Percentiles rank a stretch among this genome's conserved stretches.
Evolutionary conservation across 495 filamentous ascomycete species (phyloP).

Genomic region (Chaetomidium leptoderma): DNA sequence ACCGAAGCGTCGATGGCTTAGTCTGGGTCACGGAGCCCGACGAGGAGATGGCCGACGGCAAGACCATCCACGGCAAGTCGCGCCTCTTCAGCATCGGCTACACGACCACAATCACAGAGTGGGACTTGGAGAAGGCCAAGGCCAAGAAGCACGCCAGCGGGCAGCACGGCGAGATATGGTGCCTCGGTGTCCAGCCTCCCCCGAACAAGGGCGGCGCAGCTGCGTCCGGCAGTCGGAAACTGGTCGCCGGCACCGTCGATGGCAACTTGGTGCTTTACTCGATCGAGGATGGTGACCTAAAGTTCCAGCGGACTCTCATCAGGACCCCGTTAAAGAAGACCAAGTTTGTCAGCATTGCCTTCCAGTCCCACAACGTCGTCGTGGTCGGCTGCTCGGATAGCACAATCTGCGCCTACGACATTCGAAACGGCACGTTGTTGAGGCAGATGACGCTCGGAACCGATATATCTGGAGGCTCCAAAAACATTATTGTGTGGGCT

Average conservation of each 20-base stretch:
- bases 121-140: constrained; percentile 75
- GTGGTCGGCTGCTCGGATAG: constrained; percentile 91
- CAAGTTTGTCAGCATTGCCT: constrained; percentile 82
- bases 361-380: constrained; percentile 75
- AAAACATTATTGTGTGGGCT: constrained; percentile 87
- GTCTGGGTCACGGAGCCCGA: constrained; percentile 87
- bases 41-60: constrained; percentile 57
- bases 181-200: constrained; percentile 79
- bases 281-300: constrained; percentile 74
- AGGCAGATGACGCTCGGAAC: constrained; percentile 80
- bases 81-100: constrained; percentile 96
- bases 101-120: constrained; percentile 86
- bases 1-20: constrained; percentile 82
- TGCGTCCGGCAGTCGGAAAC: constrained; percentile 38
- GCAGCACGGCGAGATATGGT: constrained; percentile 96
- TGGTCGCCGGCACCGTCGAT: constrained; percentile 89
- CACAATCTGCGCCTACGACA: constrained; percentile 84
- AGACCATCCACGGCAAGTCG: constrained; percentile 63
- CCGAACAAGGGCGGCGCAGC: constrained; percentile 16
- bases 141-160: constrained; percentile 79
- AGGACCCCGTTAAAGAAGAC: constrained; percentile 73
- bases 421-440: constrained; percentile 66
- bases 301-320: constrained; percentile 63
- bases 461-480: constrained; percentile 67
- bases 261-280: constrained; percentile 81